phyloP scores from a whole-genome alignment of 2,329 filamentous ascomycete genomes.

The Cryphonectria nitschkei region DNA sequence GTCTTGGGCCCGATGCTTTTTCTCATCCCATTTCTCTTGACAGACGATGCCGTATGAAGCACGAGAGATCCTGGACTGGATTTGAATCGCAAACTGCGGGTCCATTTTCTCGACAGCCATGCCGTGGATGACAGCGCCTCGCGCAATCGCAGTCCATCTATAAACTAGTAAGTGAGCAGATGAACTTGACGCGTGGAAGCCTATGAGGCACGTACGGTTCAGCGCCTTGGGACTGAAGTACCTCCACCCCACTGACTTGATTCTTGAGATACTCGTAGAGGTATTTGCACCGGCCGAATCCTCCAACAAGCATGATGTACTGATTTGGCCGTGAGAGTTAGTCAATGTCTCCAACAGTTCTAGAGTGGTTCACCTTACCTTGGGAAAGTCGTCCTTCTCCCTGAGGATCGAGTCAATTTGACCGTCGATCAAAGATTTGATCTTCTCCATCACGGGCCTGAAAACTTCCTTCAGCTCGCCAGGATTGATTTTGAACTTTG shows the following conservation, averaged over 20 bases:
- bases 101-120: constrained; percentile 9
- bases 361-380: constrained; percentile 31
- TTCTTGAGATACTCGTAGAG: constrained; percentile 33
- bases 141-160: constrained; percentile 33
- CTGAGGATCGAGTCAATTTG: constrained; percentile 34
- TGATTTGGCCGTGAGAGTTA: constrained; percentile 22
- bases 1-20: constrained; percentile 20
- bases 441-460: constrained; percentile 30
- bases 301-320: constrained; percentile 46
- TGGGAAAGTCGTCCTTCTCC: constrained; percentile 31
- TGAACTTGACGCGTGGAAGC: background rate
- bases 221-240: constrained; percentile 38
- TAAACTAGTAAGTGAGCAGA: background rate
- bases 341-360: background rate
- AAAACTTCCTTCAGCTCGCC: constrained; percentile 35
- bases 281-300: constrained; percentile 41
- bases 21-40: constrained; percentile 3
- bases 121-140: constrained; percentile 31
- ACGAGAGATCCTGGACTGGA: constrained; percentile 28
- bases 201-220: constrained; percentile 39
- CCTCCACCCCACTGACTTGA: background rate
- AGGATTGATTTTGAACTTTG: constrained; percentile 11
- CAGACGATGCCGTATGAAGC: constrained; percentile 25
- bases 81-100: background rate
- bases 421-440: constrained; percentile 31